Base-by-base conservation (phyloP, 2,329 filamentous ascomycete species). In the Aspergillus viridinutans region DNA sequence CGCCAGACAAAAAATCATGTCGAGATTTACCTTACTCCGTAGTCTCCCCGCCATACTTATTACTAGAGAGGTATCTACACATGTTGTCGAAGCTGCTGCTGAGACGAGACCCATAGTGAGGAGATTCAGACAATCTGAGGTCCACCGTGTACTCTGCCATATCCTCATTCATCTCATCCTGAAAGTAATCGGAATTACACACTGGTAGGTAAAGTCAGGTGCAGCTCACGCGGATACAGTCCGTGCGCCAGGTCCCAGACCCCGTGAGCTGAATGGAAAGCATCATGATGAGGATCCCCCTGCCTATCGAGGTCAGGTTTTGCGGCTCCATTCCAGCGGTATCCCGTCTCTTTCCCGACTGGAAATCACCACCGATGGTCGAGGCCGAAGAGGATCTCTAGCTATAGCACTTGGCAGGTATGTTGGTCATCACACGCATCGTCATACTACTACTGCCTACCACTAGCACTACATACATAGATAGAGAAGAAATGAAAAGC, bases 251-350 rank as follows among this genome's bases (percentile, higher is more conserved):
- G 5, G 28, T 49, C 32, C 14, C 14, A 38, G 32, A n/a, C 14
- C 32, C 14, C 32, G 32, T 38, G 32, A 38, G 32, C 32, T 38
- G 32, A 38, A 32, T 14, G 12, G 32, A 2, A 38, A 35, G 12
- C 32, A 35, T 35, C 42, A 10, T 48, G 43, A 57, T 51, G 49
- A 50, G 53, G 35, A 50, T 57, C 56, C 57, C 53, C 50, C 58
- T 60, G 59, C 61, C 60, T 56, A 58, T 58, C 59, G 32, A 38
- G 32, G 20, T 14, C 43, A 14, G 21, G 10, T 9, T 21, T 62
- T 66, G 62, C 55, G 58, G 61, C 64, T 64, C 62, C 61, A 61
- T 55, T 56, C 57, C 62, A 61, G 58, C 59, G 59, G 61, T 59
- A 62, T 59, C 61, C 61, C 49, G 53, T 58, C 55, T 60, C 50